Evolutionary conservation across 768 basidiomycete species (phyloP).

Genomic region (Gymnopilus junonius): DNA sequence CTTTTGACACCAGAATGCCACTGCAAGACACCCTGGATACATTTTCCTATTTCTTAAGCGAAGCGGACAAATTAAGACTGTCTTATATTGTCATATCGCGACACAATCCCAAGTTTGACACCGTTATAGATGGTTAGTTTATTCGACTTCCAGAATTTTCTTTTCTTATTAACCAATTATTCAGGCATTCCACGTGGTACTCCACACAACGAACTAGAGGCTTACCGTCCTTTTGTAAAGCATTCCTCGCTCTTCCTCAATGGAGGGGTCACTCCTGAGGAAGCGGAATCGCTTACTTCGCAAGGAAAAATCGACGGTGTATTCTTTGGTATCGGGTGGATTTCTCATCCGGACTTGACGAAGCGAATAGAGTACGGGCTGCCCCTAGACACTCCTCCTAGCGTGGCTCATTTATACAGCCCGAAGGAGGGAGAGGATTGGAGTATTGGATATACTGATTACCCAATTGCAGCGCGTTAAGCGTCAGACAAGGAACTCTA

Average conservation of each 20-base stretch:
- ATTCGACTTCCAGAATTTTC: background rate
- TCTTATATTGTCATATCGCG: constrained; percentile 37
- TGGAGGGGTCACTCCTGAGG: constrained; percentile 37
- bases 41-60: constrained; percentile 44
- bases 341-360: constrained; percentile 45
- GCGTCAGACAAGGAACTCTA: background rate
- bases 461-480: background rate
- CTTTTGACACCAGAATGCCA: constrained; percentile 38
- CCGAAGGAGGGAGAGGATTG: constrained; percentile 6
- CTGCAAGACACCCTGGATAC: constrained; percentile 47
- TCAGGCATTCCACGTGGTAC: constrained; percentile 42
- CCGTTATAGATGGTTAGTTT: constrained; percentile 33
- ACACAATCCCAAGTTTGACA: constrained; percentile 27
- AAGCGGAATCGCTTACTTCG: constrained; percentile 39
- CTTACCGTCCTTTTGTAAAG: constrained; percentile 39
- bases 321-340: constrained; percentile 40
- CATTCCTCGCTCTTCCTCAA: constrained; percentile 44
- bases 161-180: background rate
- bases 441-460: constrained; percentile 42
- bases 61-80: constrained; percentile 43
- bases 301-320: constrained; percentile 39
- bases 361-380: constrained; percentile 39
- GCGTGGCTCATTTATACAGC: constrained; percentile 32
- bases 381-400: constrained; percentile 35
- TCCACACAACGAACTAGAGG: constrained; percentile 41